Conservation (phyloP, 257 asterid genomes). For the Ligustrum vulgare region DNA sequence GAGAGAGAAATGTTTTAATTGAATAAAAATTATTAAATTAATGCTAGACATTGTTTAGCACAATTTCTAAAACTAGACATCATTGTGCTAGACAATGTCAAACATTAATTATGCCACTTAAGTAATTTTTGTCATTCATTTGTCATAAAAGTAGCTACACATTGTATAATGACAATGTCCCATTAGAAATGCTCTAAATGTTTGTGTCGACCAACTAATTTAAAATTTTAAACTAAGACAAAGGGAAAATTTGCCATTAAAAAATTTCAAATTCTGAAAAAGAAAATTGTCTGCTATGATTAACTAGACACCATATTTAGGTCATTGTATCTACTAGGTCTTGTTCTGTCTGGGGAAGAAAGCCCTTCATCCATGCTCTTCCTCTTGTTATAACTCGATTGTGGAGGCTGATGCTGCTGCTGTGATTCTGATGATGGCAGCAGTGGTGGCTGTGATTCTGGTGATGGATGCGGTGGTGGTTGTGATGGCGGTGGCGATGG, state of each 20-base stretch:
- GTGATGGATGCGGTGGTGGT: too few relatives aligned
- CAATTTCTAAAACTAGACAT: too few relatives aligned
- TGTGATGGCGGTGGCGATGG: constrained; percentile 6
- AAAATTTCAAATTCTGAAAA: not conserved
- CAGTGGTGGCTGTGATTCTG: constrained; percentile 6
- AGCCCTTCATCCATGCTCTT: constrained; percentile 59
- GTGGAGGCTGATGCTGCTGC: constrained; percentile 24
- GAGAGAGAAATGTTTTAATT: too few relatives aligned
- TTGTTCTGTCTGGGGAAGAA: constrained; percentile 63
- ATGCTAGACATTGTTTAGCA: too few relatives aligned
- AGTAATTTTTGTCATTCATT: too few relatives aligned
- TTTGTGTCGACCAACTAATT: constrained; percentile 9
- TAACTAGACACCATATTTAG: constrained; percentile 47
- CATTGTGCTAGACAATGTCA: too few relatives aligned
- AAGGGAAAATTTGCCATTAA: not conserved
- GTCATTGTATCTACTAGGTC: constrained; percentile 62
- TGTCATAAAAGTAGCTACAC: too few relatives aligned
- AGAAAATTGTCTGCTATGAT: constrained; percentile 8
- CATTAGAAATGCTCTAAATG: too few relatives aligned
- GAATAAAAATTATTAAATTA: too few relatives aligned
- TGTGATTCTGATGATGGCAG: constrained; percentile 13
- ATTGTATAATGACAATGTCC: too few relatives aligned
- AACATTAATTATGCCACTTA: too few relatives aligned
- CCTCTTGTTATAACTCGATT: constrained; percentile 45
- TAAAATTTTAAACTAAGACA: not conserved